A percentile compares a stretch with the other conserved stretches of the same genome.
Evolutionary conservation across 495 filamentous ascomycete genomes (phyloP).

Genomic region (Bacidia rubella): DNA sequence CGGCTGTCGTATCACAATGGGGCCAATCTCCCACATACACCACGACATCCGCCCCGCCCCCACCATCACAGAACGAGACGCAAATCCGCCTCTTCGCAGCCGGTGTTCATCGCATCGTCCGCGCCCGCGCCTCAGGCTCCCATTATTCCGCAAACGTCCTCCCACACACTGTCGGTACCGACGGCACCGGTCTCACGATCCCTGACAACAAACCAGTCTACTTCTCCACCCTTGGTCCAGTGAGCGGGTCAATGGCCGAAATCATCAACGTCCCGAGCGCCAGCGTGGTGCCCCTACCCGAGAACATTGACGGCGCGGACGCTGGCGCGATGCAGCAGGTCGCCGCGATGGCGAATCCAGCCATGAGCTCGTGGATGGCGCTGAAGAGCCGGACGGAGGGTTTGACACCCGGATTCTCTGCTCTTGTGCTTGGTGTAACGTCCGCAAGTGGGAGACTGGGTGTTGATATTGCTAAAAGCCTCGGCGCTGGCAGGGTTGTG

Average conservation of each 20-base stretch:
- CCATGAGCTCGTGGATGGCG: constrained; percentile 27
- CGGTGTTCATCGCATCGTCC: constrained; percentile 3
- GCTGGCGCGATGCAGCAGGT: constrained; percentile 26
- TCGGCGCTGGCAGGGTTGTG: neutral
- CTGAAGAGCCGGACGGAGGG: neutral
- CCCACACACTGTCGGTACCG: neutral
- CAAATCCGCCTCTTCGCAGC: constrained; percentile 3
- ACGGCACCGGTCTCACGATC: neutral
- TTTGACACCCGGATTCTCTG: neutral
- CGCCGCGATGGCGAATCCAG: constrained; percentile 34
- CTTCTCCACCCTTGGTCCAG: neutral
- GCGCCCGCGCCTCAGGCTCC: neutral
- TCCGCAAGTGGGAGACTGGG: constrained; percentile 2
- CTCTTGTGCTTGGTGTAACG: neutral
- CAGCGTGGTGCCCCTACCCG: constrained; percentile 21
- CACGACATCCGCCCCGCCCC: neutral
- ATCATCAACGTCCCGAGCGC: constrained; percentile 25
- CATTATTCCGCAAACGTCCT: neutral
- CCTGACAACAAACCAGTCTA: neutral
- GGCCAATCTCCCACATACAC: neutral
- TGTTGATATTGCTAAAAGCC: neutral
- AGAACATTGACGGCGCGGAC: constrained; percentile 27
- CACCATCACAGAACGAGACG: neutral
- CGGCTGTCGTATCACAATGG: neutral
- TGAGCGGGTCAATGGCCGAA: constrained; percentile 18